phyloP scores from a whole-genome alignment of 257 asterid genomes.

The Pogostemon cablin region DNA sequence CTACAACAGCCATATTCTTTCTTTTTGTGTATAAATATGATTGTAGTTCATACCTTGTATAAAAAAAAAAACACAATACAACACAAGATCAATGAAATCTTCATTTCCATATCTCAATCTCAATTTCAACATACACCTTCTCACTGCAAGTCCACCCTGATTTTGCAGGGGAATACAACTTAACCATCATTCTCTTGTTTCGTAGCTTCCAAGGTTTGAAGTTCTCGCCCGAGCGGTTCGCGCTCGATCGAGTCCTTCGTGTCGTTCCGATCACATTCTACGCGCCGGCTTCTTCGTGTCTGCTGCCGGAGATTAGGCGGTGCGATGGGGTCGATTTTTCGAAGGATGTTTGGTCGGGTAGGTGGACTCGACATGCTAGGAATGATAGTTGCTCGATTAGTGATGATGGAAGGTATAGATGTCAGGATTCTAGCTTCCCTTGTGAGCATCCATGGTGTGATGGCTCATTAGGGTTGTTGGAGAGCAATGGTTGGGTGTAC shows the following conservation, averaged over 20 bases:
- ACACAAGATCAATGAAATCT: too few species aligned
- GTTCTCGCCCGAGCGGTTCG: slow-evolving; percentile 65
- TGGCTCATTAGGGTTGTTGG: slow-evolving; percentile 69
- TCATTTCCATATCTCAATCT: too few species aligned
- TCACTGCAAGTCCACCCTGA: slow-evolving; percentile 81
- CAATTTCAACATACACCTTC: too few species aligned
- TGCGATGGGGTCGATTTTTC: slow-evolving; percentile 57
- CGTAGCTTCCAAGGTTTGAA: slow-evolving; percentile 68
- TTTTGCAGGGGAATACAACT: slow-evolving; percentile 75
- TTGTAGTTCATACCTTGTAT: too few species aligned
- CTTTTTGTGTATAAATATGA: too few species aligned
- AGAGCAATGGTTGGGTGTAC: slow-evolving; percentile 94
- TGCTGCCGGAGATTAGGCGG: slow-evolving; percentile 47
- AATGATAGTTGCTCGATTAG: slow-evolving; percentile 66
- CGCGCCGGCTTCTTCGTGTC: slow-evolving; percentile 36
- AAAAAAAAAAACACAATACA: too few species aligned
- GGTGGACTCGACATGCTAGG: slow-evolving; percentile 85
- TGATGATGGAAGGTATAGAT: slow-evolving; percentile 73
- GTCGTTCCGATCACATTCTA: slow-evolving; percentile 53
- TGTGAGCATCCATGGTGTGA: slow-evolving; percentile 82
- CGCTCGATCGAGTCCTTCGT: slow-evolving; percentile 60
- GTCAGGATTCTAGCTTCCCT: slow-evolving; percentile 62
- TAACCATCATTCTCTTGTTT: slow-evolving; percentile 71
- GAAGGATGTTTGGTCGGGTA: slow-evolving; percentile 78
- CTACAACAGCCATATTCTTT: too few species aligned